Evolutionary conservation across 805 yeast genomes (phyloP).

Genomic region (Cyberlindnera veronae): DNA sequence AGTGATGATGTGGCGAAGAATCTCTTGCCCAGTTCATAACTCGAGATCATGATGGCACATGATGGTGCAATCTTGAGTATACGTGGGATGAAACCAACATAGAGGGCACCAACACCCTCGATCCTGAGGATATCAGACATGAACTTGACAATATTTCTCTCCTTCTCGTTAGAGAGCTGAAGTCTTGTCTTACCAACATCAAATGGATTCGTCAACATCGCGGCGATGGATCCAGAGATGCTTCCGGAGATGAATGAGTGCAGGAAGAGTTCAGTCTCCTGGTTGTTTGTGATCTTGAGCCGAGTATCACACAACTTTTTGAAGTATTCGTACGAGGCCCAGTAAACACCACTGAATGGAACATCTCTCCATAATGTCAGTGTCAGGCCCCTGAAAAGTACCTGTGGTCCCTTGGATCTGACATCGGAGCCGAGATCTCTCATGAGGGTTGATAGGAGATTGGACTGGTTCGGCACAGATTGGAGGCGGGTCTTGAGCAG

Average conservation of each 20-base stretch:
- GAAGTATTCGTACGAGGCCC: constrained; percentile 77
- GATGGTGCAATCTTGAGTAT: constrained; percentile 92
- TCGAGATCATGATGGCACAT: constrained; percentile 97
- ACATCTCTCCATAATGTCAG: constrained; percentile 96
- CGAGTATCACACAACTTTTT: constrained; percentile 23
- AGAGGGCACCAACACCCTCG: constrained; percentile 85
- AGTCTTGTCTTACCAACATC: constrained; percentile 95
- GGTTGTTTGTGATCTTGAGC: constrained; percentile 5
- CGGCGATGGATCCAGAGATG: constrained; percentile 79
- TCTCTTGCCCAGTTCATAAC: constrained; percentile 85
- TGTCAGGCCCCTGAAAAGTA: constrained; percentile 80
- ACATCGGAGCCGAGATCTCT: constrained; percentile 53
- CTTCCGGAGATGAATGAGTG: constrained; percentile 81
- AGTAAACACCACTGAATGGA: constrained; percentile 92
- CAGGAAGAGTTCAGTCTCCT: constrained; percentile 43
- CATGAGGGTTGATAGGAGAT: constrained; percentile 40
- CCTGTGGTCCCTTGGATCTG: constrained; percentile 49
- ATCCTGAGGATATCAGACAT: constrained; percentile 56
- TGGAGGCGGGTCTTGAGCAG: constrained; percentile 84
- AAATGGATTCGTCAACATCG: constrained; percentile 86
- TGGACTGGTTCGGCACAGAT: constrained; percentile 60
- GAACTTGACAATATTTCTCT: constrained; percentile 63
- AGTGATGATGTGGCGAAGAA: constrained; percentile 31
- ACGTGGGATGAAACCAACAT: constrained; percentile 83
- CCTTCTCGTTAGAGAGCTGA: constrained; percentile 51